Conservation (phyloP, 495 filamentous ascomycete species). For the Thozetella sp. region DNA sequence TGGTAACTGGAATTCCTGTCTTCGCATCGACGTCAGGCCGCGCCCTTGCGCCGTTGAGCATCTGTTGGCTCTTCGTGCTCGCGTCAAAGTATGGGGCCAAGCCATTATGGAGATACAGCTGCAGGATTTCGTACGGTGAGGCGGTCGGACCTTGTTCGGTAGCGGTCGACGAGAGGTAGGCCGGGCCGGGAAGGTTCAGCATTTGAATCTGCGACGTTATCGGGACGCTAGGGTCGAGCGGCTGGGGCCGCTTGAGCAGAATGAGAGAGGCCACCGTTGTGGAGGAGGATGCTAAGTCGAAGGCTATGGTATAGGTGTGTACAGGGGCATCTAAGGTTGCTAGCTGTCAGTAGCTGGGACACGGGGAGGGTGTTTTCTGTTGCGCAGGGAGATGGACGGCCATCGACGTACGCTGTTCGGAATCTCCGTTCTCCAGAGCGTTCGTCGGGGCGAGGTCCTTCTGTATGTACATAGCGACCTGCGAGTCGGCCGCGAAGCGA, state of each 20-base stretch:
- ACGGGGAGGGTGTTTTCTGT: too few species aligned
- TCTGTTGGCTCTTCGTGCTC: slow-evolving; percentile 82
- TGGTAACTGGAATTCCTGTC: slow-evolving; percentile 93
- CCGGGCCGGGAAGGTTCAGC: slow-evolving; percentile 83
- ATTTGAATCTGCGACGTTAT: slow-evolving; percentile 87
- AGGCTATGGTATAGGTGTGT: slow-evolving; percentile 77
- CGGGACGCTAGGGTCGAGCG: slow-evolving; percentile 78
- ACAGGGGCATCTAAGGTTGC: slow-evolving; percentile 28
- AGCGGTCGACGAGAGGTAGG: slow-evolving; percentile 61
- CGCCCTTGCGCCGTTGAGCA: slow-evolving; percentile 61
- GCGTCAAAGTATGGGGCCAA: slow-evolving; percentile 95
- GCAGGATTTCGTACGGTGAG: slow-evolving; percentile 89
- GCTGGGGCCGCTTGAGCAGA: slow-evolving; percentile 83
- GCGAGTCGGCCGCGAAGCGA: slow-evolving; percentile 85
- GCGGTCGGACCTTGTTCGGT: slow-evolving; percentile 68
- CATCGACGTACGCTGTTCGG: slow-evolving; percentile 22
- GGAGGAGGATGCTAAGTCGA: slow-evolving; percentile 77
- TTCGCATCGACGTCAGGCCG: slow-evolving; percentile 84
- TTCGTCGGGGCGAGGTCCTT: slow-evolving; percentile 67
- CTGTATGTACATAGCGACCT: slow-evolving; percentile 85
- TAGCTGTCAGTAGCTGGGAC: slow-evolving; percentile 7
- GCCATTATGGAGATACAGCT: slow-evolving; percentile 83
- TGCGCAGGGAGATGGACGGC: background rate
- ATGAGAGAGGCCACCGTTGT: slow-evolving; percentile 83
- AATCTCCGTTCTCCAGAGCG: slow-evolving; percentile 31